phyloP scores from a whole-genome alignment of 345 rosid species.

The Erysimum cheiranthoides region DNA sequence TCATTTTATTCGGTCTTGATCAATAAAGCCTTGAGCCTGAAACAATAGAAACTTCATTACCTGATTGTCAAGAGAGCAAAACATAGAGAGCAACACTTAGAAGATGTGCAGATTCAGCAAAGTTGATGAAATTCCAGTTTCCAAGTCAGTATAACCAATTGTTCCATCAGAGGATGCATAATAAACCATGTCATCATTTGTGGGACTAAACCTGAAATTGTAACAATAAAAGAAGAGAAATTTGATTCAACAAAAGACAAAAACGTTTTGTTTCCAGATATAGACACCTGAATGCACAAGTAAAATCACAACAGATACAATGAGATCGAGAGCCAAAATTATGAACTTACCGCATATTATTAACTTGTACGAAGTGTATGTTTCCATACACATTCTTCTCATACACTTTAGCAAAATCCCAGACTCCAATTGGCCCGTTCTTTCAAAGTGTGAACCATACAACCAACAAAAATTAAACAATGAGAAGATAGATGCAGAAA shows the following conservation, averaged over 20 bases:
- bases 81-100: no score
- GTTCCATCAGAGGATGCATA: conserved; percentile 98
- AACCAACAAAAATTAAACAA: background rate
- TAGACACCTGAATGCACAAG: background rate
- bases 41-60: no score
- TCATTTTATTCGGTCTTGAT: no score
- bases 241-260: background rate
- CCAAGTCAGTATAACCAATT: conserved; percentile 84
- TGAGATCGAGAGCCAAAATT: background rate
- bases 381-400: conserved; percentile 87
- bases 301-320: background rate
- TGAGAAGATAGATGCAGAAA: conserved; percentile 9
- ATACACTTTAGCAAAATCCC: conserved; percentile 88
- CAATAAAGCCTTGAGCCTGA: no score
- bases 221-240: background rate
- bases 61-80: no score
- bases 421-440: conserved; percentile 98
- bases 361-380: conserved; percentile 83
- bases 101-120: conserved; percentile 84
- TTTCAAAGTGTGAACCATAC: conserved; percentile 43
- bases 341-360: conserved; percentile 72
- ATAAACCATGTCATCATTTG: conserved; percentile 78
- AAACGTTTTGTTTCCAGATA: background rate
- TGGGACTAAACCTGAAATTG: conserved; percentile 78
- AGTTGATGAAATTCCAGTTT: conserved; percentile 84